These are phyloP conservation scores for Spathaspora jeffriesii DNA, from an alignment of 1,139 yeast species.

Conservation along the genomic window DNA sequence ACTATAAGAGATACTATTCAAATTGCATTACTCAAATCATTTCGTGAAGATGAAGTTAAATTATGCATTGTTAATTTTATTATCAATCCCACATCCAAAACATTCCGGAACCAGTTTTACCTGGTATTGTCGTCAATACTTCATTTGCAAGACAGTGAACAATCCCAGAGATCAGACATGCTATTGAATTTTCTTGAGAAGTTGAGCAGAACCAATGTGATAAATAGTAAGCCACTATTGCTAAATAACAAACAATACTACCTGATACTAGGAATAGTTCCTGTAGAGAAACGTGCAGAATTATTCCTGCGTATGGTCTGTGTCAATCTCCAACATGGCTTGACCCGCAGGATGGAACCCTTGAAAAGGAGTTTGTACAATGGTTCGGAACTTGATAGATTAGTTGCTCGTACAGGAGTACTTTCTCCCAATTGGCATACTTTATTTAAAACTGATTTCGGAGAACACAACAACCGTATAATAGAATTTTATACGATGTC, in stretches of 20 bases:
- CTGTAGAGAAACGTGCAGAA: conserved; percentile 20
- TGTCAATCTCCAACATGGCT: conserved; percentile 31
- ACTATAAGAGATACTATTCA: not conserved
- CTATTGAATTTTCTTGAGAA: conserved; percentile 25
- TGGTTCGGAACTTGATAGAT: conserved; percentile 34
- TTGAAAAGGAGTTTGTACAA: conserved; percentile 24
- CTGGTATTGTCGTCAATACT: conserved; percentile 22
- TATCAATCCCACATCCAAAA: conserved; percentile 19
- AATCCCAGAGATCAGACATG: conserved; percentile 16
- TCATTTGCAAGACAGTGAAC: conserved; percentile 13
- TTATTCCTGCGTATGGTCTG: conserved; percentile 35
- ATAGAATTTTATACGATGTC: conserved; percentile 28
- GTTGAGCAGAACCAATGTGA: conserved; percentile 21
- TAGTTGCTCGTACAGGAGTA: conserved; percentile 38
- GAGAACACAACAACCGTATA: conserved; percentile 25
- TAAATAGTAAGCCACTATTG: conserved; percentile 26
- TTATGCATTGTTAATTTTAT: conserved; percentile 29
- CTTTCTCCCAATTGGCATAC: conserved; percentile 40
- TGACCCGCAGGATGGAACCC: conserved; percentile 14
- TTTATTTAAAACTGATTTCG: conserved; percentile 18
- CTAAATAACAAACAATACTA: conserved; percentile 19
- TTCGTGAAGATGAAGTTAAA: conserved; percentile 23
- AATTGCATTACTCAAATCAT: conserved; percentile 10
- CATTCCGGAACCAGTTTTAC: conserved; percentile 19
- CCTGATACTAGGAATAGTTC: conserved; percentile 20